These are phyloP conservation scores for Athelia sp. DNA, from an alignment of 1,284 basidiomycete genomes.

Conservation along the genomic window DNA sequence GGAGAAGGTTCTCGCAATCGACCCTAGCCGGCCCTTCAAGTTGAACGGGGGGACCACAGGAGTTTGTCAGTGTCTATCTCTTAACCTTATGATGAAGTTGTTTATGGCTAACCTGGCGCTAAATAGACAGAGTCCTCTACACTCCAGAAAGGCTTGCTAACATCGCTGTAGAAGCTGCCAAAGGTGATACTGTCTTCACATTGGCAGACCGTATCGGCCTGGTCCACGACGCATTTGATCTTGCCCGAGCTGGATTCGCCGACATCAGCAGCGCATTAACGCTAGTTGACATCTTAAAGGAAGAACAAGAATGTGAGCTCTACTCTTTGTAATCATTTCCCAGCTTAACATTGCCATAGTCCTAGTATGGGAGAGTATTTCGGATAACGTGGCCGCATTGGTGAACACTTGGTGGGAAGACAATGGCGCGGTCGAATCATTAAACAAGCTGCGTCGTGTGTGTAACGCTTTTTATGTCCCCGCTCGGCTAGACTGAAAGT, in stretches of 20 bases:
- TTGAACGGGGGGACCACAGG: slow-evolving; percentile 88
- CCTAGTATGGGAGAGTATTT: slow-evolving; percentile 71
- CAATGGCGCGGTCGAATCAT: slow-evolving; percentile 48
- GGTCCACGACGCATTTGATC: slow-evolving; percentile 75
- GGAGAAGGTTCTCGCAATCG: slow-evolving; percentile 64
- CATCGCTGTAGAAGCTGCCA: slow-evolving; percentile 78
- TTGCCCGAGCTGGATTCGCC: slow-evolving; percentile 78
- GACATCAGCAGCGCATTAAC: slow-evolving; percentile 76
- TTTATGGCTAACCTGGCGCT: slow-evolving; percentile 1
- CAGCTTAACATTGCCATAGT: slow-evolving; percentile 32
- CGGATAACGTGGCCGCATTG: slow-evolving; percentile 51
- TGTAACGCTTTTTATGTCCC: slow-evolving; percentile 15
- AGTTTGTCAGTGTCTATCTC: slow-evolving; percentile 60
- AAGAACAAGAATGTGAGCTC: slow-evolving; percentile 72
- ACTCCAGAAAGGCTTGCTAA: slow-evolving; percentile 74
- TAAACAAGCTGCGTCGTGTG: slow-evolving; percentile 66
- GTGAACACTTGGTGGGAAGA: slow-evolving; percentile 87
- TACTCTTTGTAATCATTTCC: not conserved
- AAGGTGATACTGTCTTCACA: slow-evolving; percentile 61
- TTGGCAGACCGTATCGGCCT: slow-evolving; percentile 87
- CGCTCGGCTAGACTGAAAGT: slow-evolving; percentile 3
- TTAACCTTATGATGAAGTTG: not conserved
- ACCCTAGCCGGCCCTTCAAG: slow-evolving; percentile 74
- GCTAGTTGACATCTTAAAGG: slow-evolving; percentile 62
- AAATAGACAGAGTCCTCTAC: slow-evolving; percentile 82